phyloP scores from a whole-genome alignment of 441 rosid species.

The Populus hybrid region DNA sequence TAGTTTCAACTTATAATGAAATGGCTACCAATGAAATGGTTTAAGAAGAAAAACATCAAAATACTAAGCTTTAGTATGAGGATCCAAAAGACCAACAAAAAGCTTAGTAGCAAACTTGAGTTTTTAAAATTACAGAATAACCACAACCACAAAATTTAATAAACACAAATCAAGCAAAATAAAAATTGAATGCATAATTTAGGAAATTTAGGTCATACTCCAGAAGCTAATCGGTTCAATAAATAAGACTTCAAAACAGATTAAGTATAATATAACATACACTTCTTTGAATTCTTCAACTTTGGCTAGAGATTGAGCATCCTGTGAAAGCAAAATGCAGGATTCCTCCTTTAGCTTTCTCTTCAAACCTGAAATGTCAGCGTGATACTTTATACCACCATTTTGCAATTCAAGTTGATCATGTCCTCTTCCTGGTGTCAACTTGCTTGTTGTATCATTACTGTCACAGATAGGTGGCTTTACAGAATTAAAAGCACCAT shows the following conservation, averaged over 20 bases:
- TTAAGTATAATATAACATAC: constrained; percentile 42
- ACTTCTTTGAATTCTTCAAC: constrained; percentile 62
- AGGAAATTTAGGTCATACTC: background rate
- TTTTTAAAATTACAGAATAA: background rate
- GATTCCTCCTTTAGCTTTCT: constrained; percentile 40
- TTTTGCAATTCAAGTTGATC: constrained; percentile 33
- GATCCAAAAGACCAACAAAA: background rate
- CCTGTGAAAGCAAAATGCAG: constrained; percentile 61
- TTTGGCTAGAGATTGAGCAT: constrained; percentile 53
- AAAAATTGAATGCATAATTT: background rate
- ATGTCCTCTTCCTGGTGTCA: constrained; percentile 23
- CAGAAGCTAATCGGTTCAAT: background rate
- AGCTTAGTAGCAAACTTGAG: background rate
- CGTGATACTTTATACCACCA: constrained; percentile 27
- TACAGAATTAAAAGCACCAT: too few species aligned
- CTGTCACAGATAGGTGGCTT: constrained; percentile 31
- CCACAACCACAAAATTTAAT: background rate
- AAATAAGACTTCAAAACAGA: constrained; percentile 8
- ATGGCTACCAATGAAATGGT: background rate
- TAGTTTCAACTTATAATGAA: background rate
- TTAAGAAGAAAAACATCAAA: background rate
- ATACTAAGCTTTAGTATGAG: background rate
- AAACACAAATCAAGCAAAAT: constrained; percentile 6
- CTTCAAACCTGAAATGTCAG: constrained; percentile 37
- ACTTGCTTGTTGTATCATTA: constrained; percentile 29